Evolutionary conservation across 2,329 filamentous ascomycete genomes (phyloP).

Genomic region (Aspergillus costaricaensis): DNA sequence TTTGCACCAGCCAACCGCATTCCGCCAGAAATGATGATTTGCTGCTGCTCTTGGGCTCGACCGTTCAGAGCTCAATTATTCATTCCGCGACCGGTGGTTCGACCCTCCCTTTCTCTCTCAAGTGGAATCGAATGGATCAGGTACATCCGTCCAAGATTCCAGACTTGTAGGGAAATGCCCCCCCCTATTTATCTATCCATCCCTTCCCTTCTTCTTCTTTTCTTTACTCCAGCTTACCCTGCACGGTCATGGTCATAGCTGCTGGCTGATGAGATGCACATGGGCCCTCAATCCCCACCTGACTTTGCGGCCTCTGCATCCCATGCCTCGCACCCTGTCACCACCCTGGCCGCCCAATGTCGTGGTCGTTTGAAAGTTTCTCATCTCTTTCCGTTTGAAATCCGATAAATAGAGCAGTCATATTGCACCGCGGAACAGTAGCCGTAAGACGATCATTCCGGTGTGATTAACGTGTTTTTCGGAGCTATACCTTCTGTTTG

Average conservation of each 20-base stretch:
- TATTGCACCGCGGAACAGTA: not conserved
- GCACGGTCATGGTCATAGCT: slow-evolving; percentile 7
- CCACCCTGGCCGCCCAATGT: not conserved
- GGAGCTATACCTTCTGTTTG: not conserved
- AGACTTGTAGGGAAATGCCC: not conserved
- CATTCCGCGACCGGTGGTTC: slow-evolving; percentile 6
- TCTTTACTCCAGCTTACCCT: slow-evolving; percentile 1
- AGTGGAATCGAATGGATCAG: not conserved
- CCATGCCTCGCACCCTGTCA: not conserved
- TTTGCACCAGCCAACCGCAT: slow-evolving; percentile 3
- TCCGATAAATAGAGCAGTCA: not conserved
- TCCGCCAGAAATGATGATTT: slow-evolving; percentile 1
- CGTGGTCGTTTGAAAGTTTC: not conserved
- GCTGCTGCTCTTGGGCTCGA: not conserved
- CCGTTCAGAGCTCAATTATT: not conserved
- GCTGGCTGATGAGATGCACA: slow-evolving; percentile 9
- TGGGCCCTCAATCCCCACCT: not conserved
- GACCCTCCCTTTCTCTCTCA: not conserved
- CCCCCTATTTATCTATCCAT: not conserved
- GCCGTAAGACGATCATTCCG: not conserved
- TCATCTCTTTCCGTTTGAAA: not conserved
- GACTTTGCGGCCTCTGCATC: not conserved
- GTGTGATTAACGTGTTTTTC: not conserved
- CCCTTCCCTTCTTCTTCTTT: not conserved
- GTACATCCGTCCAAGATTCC: not conserved